Evolutionary conservation across 208 protist genomes (phyloP).

Genomic region (Leishmania guyanensis): DNA sequence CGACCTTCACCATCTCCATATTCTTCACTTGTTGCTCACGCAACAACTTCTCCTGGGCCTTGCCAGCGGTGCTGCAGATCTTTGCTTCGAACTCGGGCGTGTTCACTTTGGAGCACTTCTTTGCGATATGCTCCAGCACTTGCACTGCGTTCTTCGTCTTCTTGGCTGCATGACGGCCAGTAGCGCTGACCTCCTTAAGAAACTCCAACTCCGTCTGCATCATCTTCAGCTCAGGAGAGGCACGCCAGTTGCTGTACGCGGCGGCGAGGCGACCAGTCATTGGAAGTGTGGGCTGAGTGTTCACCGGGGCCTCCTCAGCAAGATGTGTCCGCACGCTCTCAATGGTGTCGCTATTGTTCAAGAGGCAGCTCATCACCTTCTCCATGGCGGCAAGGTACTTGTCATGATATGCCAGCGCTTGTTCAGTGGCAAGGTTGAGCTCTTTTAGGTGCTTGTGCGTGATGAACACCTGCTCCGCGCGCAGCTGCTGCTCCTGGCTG

Average conservation of each 20-base stretch:
- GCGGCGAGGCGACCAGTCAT: not conserved
- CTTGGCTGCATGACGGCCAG: not conserved
- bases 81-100: not conserved
- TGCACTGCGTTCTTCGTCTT: slow-evolving; percentile 1
- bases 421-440: not conserved
- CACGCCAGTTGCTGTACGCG: slow-evolving; percentile 6
- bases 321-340: not conserved
- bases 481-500: slow-evolving; percentile 10
- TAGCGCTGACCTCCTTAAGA: slow-evolving; percentile 6
- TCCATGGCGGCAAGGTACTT: slow-evolving; percentile 13
- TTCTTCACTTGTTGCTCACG: not conserved
- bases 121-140: not conserved
- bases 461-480: slow-evolving; percentile 3
- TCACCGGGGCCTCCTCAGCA: not conserved
- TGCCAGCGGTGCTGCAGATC: not conserved
- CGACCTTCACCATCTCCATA: not conserved
- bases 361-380: slow-evolving; percentile 10
- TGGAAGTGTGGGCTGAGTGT: not conserved
- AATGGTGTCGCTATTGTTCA: not conserved
- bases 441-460: slow-evolving; percentile 14
- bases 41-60: slow-evolving; percentile 1
- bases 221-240: slow-evolving; percentile 2
- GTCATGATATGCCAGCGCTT: slow-evolving; percentile 9
- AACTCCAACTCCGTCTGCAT: slow-evolving; percentile 7
- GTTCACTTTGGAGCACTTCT: slow-evolving; percentile 14